Conservation (phyloP, 305 asterid genomes). For the Solanum aculeatissimum region DNA sequence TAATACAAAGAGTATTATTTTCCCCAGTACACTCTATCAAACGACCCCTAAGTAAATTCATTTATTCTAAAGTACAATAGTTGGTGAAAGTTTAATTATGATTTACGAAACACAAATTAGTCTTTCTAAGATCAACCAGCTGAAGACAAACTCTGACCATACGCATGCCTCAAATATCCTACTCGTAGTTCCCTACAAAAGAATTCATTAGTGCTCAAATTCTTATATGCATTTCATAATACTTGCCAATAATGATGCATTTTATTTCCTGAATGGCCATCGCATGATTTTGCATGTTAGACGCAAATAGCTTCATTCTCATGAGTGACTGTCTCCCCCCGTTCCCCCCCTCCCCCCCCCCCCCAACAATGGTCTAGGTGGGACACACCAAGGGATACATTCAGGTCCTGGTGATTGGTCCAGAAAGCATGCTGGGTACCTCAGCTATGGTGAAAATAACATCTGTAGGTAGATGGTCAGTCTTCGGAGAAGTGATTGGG, state of each 20-base stretch:
- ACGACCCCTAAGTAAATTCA: not conserved
- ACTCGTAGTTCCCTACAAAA: not conserved
- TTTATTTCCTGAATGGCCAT: not conserved
- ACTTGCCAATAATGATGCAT: not conserved
- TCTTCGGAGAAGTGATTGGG: constrained; percentile 82
- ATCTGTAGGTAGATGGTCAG: constrained; percentile 95
- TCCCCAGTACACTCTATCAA: no score
- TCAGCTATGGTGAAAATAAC: constrained; percentile 76
- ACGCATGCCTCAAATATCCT: not conserved
- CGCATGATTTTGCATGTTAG: not conserved
- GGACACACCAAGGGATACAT: constrained; percentile 97
- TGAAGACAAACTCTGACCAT: not conserved
- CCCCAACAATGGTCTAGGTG: constrained; percentile 36
- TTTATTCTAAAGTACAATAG: not conserved
- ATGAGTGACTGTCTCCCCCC: not conserved
- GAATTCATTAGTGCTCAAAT: not conserved
- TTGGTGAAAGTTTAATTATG: not conserved
- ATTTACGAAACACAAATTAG: not conserved
- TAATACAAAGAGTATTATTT: no score
- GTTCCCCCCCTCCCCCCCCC: not conserved
- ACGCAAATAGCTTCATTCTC: not conserved
- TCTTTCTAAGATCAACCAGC: not conserved
- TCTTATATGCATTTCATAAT: not conserved
- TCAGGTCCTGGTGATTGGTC: constrained; percentile 82
- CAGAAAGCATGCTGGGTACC: constrained; percentile 73